Evolutionary conservation across 192 early-diverging fungal genomes (phyloP).

Genomic region (Coemansia asiatica): DNA sequence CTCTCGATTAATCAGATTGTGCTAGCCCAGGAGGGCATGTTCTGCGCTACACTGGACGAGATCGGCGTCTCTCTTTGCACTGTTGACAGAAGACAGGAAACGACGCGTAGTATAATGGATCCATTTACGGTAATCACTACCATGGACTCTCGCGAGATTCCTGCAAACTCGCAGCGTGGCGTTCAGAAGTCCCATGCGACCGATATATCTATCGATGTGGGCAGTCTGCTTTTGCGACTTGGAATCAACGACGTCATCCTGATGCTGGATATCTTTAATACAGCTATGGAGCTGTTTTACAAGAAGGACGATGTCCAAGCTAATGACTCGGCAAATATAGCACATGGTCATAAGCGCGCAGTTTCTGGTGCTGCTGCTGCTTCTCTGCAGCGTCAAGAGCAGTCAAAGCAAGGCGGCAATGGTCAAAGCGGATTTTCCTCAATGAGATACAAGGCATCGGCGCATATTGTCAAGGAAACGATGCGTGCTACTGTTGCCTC

Average conservation of each 20-base stretch:
- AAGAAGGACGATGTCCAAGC: constrained; percentile 10
- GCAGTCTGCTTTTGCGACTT: constrained; percentile 75
- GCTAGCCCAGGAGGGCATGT: constrained; percentile 74
- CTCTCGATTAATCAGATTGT: constrained; percentile 78
- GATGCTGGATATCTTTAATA: constrained; percentile 80
- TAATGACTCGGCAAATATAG: neutral
- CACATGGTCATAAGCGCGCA: neutral
- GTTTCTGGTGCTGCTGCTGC: neutral
- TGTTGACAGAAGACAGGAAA: constrained; percentile 79
- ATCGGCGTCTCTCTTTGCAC: constrained; percentile 89
- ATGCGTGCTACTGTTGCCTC: constrained; percentile 45
- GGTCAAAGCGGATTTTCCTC: constrained; percentile 9
- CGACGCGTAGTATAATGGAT: constrained; percentile 83
- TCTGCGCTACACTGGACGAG: constrained; percentile 73
- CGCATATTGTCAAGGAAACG: constrained; percentile 45
- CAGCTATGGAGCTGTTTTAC: constrained; percentile 63
- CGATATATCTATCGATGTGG: constrained; percentile 71
- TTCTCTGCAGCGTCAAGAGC: neutral
- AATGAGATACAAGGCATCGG: neutral
- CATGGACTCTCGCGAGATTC: constrained; percentile 70
- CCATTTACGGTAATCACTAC: constrained; percentile 81
- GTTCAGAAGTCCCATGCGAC: constrained; percentile 56
- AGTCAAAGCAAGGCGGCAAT: constrained; percentile 5
- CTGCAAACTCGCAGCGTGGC: constrained; percentile 42
- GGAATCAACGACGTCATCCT: constrained; percentile 85